phyloP scores from a whole-genome alignment of 129 eudicot species.

The Silybum marianum region DNA sequence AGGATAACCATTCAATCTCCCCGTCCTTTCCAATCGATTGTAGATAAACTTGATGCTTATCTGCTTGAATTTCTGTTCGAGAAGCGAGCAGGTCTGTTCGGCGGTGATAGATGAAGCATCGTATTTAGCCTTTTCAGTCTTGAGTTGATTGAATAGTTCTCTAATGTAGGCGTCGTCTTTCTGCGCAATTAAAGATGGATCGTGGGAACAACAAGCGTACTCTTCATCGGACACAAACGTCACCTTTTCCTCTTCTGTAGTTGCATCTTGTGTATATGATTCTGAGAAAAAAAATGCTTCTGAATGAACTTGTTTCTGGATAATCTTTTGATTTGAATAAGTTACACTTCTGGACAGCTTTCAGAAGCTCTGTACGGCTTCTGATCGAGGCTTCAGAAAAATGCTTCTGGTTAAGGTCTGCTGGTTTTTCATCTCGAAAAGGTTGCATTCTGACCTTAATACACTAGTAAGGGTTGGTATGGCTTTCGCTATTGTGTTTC shows the following conservation, averaged over 20 bases:
- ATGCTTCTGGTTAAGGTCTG: too few species aligned
- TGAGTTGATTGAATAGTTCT: constrained; percentile 59
- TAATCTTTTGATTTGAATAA: too few species aligned
- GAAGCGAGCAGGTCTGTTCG: constrained; percentile 86
- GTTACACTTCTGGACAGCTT: too few species aligned
- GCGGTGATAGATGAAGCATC: constrained; percentile 91
- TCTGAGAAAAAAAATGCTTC: too few species aligned
- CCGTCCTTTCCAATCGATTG: constrained; percentile 85
- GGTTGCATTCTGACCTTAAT: too few species aligned
- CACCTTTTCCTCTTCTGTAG: constrained; percentile 56
- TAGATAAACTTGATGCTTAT: constrained; percentile 65
- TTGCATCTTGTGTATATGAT: too few species aligned
- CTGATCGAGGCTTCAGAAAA: too few species aligned
- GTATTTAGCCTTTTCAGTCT: constrained; percentile 75
- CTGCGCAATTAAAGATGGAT: constrained; percentile 60
- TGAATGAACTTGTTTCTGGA: too few species aligned
- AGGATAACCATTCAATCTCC: constrained; percentile 69
- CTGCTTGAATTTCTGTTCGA: constrained; percentile 82
- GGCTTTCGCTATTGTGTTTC: too few species aligned
- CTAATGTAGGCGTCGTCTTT: constrained; percentile 79
- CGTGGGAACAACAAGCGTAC: constrained; percentile 55
- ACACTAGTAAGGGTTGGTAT: too few species aligned
- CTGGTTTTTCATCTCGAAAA: too few species aligned
- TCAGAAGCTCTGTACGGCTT: too few species aligned
- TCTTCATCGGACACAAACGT: constrained; percentile 83